phyloP scores from a whole-genome alignment of 1,284 basidiomycete genomes.

The Sanghuangporus sanghuang region DNA sequence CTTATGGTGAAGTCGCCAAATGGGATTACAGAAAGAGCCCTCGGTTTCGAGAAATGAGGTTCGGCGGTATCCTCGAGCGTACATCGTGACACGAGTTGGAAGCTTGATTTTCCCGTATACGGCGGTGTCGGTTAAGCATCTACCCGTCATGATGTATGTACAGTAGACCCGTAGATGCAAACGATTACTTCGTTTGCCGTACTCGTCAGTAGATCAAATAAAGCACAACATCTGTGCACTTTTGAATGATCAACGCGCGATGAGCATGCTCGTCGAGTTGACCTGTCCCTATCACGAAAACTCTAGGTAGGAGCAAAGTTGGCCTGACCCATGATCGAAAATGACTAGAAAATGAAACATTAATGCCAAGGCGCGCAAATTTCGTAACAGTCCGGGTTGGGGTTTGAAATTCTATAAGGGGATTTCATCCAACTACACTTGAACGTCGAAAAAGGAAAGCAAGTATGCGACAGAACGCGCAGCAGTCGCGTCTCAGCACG shows the following conservation, averaged over 20 bases:
- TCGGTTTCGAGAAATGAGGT: not conserved
- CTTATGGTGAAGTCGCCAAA: slow-evolving; percentile 1
- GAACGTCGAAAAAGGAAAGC: not conserved
- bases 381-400: not conserved
- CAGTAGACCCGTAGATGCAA: not conserved
- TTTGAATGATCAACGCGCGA: not conserved
- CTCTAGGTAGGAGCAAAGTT: not conserved
- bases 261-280: not conserved
- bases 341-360: not conserved
- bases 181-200: not conserved
- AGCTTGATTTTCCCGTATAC: not conserved
- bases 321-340: not conserved
- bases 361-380: not conserved
- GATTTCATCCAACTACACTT: not conserved
- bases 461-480: not conserved
- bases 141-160: not conserved
- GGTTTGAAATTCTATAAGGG: not conserved
- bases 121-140: not conserved
- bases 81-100: not conserved
- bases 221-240: not conserved
- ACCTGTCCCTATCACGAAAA: not conserved
- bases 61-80: not conserved
- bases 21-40: not conserved
- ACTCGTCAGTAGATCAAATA: not conserved
- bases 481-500: not conserved